phyloP scores from a whole-genome alignment of 352 stramenopile genomes.

The Globisporangium sylvaticum region DNA sequence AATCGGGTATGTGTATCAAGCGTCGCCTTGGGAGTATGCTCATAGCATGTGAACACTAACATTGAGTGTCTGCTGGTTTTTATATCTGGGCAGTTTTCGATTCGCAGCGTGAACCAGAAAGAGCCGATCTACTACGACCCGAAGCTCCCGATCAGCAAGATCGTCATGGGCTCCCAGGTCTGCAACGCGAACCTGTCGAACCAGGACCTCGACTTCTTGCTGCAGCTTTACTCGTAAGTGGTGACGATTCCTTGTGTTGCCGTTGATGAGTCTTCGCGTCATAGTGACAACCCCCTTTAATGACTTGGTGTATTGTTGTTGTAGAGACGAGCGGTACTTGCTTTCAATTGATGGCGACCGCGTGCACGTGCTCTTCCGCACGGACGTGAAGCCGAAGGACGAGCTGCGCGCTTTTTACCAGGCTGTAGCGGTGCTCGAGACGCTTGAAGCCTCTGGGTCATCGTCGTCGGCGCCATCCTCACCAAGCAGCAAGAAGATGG shows the following conservation, averaged over 20 bases:
- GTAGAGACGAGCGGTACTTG: slow-evolving; percentile 59
- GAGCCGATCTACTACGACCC: slow-evolving; percentile 58
- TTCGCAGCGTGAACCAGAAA: slow-evolving; percentile 57
- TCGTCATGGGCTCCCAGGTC: slow-evolving; percentile 64
- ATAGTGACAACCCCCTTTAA: too few species aligned
- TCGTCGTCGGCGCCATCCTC: slow-evolving; percentile 12
- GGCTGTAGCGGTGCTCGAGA: slow-evolving; percentile 49
- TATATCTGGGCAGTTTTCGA: slow-evolving; percentile 31
- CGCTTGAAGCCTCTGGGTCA: slow-evolving; percentile 18
- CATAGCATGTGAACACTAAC: neutral
- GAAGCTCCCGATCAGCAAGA: slow-evolving; percentile 33
- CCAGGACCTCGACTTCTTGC: slow-evolving; percentile 39
- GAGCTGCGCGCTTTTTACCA: slow-evolving; percentile 77
- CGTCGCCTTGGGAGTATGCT: too few species aligned
- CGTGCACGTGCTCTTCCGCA: slow-evolving; percentile 56
- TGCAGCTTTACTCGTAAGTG: slow-evolving; percentile 49
- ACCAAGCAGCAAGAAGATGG: slow-evolving; percentile 15
- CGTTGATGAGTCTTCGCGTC: neutral
- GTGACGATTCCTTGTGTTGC: neutral
- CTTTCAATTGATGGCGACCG: slow-evolving; percentile 30
- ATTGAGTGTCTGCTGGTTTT: neutral
- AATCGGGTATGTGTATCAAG: slow-evolving; percentile 18
- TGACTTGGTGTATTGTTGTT: neutral
- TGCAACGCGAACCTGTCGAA: slow-evolving; percentile 30
- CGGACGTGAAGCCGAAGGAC: slow-evolving; percentile 43